Evolutionary conservation across 495 filamentous ascomycete genomes (phyloP).

Genomic region (Stereocaulon alpinum): DNA sequence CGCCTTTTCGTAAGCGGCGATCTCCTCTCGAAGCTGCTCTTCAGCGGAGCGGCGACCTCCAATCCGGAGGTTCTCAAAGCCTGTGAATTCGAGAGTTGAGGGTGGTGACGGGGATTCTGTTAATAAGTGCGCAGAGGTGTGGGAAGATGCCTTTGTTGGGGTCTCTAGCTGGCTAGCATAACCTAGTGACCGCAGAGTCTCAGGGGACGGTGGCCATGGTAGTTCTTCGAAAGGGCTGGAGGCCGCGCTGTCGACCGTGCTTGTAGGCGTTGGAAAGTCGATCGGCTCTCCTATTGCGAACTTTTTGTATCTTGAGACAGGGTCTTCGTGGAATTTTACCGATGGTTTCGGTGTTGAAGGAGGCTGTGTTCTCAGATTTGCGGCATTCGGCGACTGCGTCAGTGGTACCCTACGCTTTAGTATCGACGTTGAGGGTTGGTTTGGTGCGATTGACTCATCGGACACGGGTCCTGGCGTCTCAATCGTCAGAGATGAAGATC

Average conservation of each 20-base stretch:
- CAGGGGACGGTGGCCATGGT: too few species aligned
- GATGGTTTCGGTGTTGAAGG: neutral
- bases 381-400: neutral
- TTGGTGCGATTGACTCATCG: neutral
- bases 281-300: neutral
- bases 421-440: neutral
- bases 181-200: too few species aligned
- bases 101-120: too few species aligned
- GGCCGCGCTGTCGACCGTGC: neutral
- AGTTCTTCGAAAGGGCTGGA: too few species aligned
- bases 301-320: neutral
- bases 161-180: too few species aligned
- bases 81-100: neutral
- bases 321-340: neutral
- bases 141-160: neutral
- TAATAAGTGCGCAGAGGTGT: neutral
- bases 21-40: neutral
- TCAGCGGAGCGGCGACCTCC: too few species aligned
- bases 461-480: neutral
- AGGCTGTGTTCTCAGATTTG: neutral
- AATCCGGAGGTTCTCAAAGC: neutral
- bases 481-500: too few species aligned
- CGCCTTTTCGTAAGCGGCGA: constrained; percentile 7
- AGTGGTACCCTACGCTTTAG: too few species aligned
- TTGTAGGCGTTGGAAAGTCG: neutral